Evolutionary conservation across 495 filamentous ascomycete genomes (phyloP), one percentile per base, ranked within the genome.

Genomic region (Penicillium lagena): DNA sequence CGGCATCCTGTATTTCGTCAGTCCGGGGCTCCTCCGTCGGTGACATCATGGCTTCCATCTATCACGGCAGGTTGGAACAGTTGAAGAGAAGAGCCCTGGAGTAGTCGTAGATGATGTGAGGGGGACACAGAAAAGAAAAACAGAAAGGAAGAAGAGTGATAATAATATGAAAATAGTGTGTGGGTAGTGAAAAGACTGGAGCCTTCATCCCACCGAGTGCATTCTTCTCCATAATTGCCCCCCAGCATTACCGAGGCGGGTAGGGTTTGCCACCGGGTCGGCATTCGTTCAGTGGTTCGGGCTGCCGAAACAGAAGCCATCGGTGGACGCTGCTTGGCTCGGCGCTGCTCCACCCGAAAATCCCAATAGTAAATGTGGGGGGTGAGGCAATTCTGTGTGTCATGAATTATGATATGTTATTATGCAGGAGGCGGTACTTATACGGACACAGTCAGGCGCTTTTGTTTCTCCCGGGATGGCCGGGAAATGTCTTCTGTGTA

Each of bases 271-370:
- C 43, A 46, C 48, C 29, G 11, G 37, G 17, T 13, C 42, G 32
- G 17, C 10, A 37, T 11, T 8, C 31, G 22, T 43, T 12, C 29
- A 37, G 33, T 40, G 42, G 54, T 38, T 52, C 54, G 53, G 53
- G 33, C 29, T 45, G 49, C 50, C 47, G 50, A 50, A 43, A 43
- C 46, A 39, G 37, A 53, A 56, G 50, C 53, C 43, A 50, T 45
- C 7, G 35, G 33, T 42, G 39, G 46, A n/a, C 32, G 48, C 45
- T 53, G 49, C 50, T 50, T 53, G 50, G 54, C 35, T 37, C 30
- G 22, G 9, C 7, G 5, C 14, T 32, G 34, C 50, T 50, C 54
- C 46, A 56, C 50, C 50, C 11, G 43, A 14, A 10, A 33, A 46
- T 45, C 28, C 22, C 28, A 35, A 22, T 22, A 4, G 22, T 3